These are phyloP conservation scores for Rubroboletus pulcherrimus DNA, from an alignment of 768 basidiomycete genomes.

Conservation along the genomic window DNA sequence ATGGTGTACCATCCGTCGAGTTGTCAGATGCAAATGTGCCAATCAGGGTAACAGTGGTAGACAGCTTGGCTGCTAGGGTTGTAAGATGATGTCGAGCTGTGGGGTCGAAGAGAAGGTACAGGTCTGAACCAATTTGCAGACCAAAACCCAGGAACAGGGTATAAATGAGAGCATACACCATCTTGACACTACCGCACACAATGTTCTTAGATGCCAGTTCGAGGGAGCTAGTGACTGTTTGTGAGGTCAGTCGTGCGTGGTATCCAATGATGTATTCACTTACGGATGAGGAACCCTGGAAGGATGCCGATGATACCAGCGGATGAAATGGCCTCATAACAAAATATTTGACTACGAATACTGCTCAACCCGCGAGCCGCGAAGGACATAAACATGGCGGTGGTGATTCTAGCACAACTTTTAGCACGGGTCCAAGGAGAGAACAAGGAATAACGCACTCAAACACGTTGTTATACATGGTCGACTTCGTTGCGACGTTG, in stretches of 20 bases:
- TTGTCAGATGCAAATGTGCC: slow-evolving; percentile 68
- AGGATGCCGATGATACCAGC: slow-evolving; percentile 84
- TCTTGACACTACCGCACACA: slow-evolving; percentile 78
- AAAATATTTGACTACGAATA: slow-evolving; percentile 74
- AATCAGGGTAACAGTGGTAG: slow-evolving; percentile 48
- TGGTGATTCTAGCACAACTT: slow-evolving; percentile 58
- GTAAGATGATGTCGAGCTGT: slow-evolving; percentile 50
- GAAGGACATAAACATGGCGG: slow-evolving; percentile 79
- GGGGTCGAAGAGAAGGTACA: slow-evolving; percentile 70
- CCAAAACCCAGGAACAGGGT: slow-evolving; percentile 84
- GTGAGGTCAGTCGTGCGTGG: slow-evolving; percentile 3
- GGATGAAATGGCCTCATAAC: slow-evolving; percentile 89
- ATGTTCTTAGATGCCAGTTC: slow-evolving; percentile 86
- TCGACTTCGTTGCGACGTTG: slow-evolving; percentile 67
- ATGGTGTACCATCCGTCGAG: slow-evolving; percentile 38
- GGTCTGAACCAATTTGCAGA: slow-evolving; percentile 78
- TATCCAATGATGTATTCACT: slow-evolving; percentile 22
- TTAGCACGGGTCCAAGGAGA: slow-evolving; percentile 5
- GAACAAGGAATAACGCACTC: slow-evolving; percentile 48
- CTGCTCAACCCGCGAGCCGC: slow-evolving; percentile 77
- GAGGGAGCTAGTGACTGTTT: slow-evolving; percentile 71
- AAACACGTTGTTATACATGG: slow-evolving; percentile 86
- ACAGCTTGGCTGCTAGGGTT: slow-evolving; percentile 48
- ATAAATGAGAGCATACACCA: slow-evolving; percentile 88
- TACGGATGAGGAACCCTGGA: slow-evolving; percentile 83